Evolutionary conservation across 768 basidiomycete genomes (phyloP).

Genomic region (Dacryopinax spathularia): DNA sequence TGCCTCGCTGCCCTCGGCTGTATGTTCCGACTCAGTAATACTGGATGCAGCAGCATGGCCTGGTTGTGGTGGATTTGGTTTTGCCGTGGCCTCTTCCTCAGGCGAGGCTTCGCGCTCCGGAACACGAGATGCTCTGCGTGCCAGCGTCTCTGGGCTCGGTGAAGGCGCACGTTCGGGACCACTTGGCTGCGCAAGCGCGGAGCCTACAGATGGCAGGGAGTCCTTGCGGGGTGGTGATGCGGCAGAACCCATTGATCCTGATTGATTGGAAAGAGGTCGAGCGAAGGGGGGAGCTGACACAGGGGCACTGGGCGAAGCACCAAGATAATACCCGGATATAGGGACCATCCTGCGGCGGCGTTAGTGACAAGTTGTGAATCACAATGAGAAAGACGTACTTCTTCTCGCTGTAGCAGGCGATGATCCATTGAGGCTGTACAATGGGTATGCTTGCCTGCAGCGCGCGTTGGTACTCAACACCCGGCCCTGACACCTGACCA

Average conservation of each 20-base stretch:
- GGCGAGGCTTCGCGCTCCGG: constrained; percentile 14
- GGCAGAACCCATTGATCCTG: neutral
- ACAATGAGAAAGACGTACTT: constrained; percentile 38
- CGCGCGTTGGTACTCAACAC: constrained; percentile 88
- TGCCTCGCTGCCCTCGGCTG: neutral
- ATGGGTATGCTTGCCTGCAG: constrained; percentile 86
- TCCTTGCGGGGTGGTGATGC: neutral
- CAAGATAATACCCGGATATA: constrained; percentile 70
- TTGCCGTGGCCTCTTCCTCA: constrained; percentile 12
- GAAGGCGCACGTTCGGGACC: neutral
- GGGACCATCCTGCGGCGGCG: constrained; percentile 56
- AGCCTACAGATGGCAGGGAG: neutral
- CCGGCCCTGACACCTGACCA: constrained; percentile 48
- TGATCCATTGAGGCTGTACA: constrained; percentile 86
- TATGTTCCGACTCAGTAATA: neutral
- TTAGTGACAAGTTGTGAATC: neutral
- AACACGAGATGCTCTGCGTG: neutral
- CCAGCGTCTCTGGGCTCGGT: neutral
- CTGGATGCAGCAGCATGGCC: neutral
- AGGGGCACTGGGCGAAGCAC: constrained; percentile 40
- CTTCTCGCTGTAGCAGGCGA: constrained; percentile 75
- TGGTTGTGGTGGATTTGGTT: constrained; percentile 11
- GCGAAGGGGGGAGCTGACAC: constrained; percentile 28
- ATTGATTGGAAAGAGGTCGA: constrained; percentile 45
- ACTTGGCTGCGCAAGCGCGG: neutral